Percentiles rank a stretch among this genome's conserved stretches.
Evolutionary conservation across 768 basidiomycete genomes (phyloP).

Genomic region (Mycena sanguinolenta): DNA sequence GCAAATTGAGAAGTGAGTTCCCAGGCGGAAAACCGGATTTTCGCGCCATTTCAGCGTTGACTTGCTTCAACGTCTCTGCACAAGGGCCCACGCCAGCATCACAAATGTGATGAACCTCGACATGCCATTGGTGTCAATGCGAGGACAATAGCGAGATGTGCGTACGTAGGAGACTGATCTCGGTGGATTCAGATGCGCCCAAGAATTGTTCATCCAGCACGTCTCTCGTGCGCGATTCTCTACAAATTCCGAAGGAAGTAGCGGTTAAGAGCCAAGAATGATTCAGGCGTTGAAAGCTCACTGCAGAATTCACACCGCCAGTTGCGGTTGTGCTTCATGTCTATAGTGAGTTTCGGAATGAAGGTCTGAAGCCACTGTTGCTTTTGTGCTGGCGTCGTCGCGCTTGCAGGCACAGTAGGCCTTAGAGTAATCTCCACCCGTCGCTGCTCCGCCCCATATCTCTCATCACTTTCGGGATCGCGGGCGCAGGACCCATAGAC

Average conservation of each 20-base stretch:
- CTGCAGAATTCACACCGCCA: constrained; percentile 37
- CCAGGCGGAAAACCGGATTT: neutral
- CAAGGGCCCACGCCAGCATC: constrained; percentile 13
- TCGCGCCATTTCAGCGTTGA: constrained; percentile 2
- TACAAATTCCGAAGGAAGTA: neutral
- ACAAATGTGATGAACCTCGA: constrained; percentile 31
- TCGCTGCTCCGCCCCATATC: constrained; percentile 28
- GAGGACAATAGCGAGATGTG: neutral
- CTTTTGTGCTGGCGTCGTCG: constrained; percentile 6
- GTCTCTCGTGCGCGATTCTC: constrained; percentile 26
- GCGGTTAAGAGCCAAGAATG: neutral
- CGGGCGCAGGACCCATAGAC: constrained; percentile 25
- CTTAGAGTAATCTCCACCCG: constrained; percentile 29
- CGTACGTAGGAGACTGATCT: constrained; percentile 21
- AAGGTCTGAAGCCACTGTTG: constrained; percentile 16
- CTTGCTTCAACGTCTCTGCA: neutral
- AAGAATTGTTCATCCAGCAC: constrained; percentile 23
- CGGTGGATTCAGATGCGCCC: constrained; percentile 18
- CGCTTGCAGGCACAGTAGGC: constrained; percentile 14
- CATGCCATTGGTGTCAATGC: too few species aligned
- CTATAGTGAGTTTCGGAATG: neutral
- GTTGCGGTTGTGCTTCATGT: constrained; percentile 32
- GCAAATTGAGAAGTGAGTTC: neutral
- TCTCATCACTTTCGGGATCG: constrained; percentile 17
- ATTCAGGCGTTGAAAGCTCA: constrained; percentile 1